phyloP scores from a whole-genome alignment of 1,284 basidiomycete species.

The Irpex sp. region DNA sequence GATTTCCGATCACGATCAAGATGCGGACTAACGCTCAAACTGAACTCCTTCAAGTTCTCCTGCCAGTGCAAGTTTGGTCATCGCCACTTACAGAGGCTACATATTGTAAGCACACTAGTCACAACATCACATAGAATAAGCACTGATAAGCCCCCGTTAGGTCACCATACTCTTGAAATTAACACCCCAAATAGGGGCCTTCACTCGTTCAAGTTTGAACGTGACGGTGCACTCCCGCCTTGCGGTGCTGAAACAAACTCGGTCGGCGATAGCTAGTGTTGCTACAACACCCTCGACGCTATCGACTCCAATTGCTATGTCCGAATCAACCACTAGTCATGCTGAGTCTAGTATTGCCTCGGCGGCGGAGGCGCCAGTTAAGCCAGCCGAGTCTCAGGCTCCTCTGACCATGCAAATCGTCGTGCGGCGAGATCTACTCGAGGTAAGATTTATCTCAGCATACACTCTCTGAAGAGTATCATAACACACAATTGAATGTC shows the following conservation, averaged over 20 bases:
- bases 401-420: slow-evolving; percentile 41
- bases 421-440: slow-evolving; percentile 38
- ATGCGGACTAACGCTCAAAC: no score
- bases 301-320: background rate
- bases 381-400: slow-evolving; percentile 4
- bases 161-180: background rate
- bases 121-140: background rate
- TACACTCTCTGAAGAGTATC: background rate
- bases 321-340: background rate
- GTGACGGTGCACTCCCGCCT: background rate
- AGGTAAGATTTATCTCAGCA: slow-evolving; percentile 22
- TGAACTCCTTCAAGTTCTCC: no score
- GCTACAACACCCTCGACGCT: background rate
- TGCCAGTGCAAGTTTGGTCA: no score
- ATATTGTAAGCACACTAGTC: background rate
- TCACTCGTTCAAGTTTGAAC: background rate
- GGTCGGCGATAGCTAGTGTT: background rate
- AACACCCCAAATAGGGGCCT: background rate
- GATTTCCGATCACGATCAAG: no score
- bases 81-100: no score
- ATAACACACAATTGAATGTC: background rate
- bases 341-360: background rate
- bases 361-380: background rate
- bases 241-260: background rate
- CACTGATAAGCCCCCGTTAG: background rate